A percentile compares a stretch with the other conserved stretches of the same genome.
Conservation (phyloP, 768 basidiomycete species). For the Auriscalpium vulgare region DNA sequence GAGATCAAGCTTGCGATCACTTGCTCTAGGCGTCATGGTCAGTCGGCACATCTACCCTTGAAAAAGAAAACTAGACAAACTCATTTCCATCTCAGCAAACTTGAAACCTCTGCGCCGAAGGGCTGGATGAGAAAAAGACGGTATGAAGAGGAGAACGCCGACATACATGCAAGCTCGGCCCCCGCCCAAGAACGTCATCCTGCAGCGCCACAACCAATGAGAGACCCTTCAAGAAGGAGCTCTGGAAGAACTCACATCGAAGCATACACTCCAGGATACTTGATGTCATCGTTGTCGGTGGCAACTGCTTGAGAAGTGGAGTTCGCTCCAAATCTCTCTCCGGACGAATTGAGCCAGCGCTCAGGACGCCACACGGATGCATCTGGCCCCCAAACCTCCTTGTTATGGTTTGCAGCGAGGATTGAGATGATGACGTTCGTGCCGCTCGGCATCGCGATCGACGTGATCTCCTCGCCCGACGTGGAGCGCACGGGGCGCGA, state of each 20-base stretch:
- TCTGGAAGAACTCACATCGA: constrained; percentile 17
- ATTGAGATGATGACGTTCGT: constrained; percentile 20
- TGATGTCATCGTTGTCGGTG: constrained; percentile 18
- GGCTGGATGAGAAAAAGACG: background rate
- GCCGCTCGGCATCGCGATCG: constrained; percentile 20
- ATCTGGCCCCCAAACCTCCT: constrained; percentile 33
- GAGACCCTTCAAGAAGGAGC: background rate
- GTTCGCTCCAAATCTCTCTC: constrained; percentile 4
- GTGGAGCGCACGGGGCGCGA: background rate
- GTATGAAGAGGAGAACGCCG: background rate
- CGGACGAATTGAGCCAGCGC: constrained; percentile 27
- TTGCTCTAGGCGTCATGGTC: constrained; percentile 24
- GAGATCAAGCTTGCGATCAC: constrained; percentile 27
- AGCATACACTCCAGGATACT: constrained; percentile 27
- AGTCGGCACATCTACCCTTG: background rate
- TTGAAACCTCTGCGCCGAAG: constrained; percentile 1
- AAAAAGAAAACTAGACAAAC: constrained; percentile 15
- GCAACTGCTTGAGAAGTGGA: background rate
- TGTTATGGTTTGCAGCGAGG: constrained; percentile 22
- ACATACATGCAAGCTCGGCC: constrained; percentile 2
- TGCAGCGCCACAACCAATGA: background rate
- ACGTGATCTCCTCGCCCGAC: background rate
- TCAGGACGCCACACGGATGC: constrained; percentile 36
- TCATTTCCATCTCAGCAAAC: constrained; percentile 2
- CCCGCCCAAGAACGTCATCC: constrained; percentile 2